Evolutionary conservation across 805 yeast species (phyloP).

Genomic region (Zygosaccharomyces lentus): DNA sequence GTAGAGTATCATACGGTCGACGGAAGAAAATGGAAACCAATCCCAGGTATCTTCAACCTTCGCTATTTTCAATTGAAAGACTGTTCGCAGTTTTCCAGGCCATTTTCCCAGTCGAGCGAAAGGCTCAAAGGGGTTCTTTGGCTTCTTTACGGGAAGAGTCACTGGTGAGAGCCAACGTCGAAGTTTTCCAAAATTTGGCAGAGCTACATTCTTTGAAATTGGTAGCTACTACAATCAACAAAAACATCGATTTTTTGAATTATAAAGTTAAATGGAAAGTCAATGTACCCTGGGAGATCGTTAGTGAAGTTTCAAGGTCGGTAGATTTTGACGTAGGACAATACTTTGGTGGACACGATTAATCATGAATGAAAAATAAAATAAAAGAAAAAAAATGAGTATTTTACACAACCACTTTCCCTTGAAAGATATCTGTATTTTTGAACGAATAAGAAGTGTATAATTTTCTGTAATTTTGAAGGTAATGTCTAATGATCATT

Average conservation of each 20-base stretch:
- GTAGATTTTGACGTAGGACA: constrained; percentile 62
- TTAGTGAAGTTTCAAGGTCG: constrained; percentile 57
- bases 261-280: constrained; percentile 75
- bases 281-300: constrained; percentile 64
- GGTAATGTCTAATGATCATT: too few relatives aligned
- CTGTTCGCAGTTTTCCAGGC: constrained; percentile 75
- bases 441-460: too few relatives aligned
- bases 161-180: constrained; percentile 41
- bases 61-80: constrained; percentile 72
- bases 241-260: constrained; percentile 52
- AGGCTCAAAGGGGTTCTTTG: constrained; percentile 22
- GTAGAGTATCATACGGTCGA: constrained; percentile 39
- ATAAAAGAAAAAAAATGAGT: neutral
- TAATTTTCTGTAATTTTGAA: too few relatives aligned
- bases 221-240: constrained; percentile 39
- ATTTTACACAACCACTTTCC: too few relatives aligned
- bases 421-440: too few relatives aligned
- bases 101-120: constrained; percentile 45
- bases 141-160: constrained; percentile 19
- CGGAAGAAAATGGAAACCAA: constrained; percentile 48
- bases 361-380: neutral
- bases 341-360: constrained; percentile 40
- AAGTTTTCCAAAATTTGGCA: constrained; percentile 54
- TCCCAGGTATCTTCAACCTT: constrained; percentile 63
- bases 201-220: constrained; percentile 54